A percentile compares a stretch with the other conserved stretches of the same genome.
phyloP scores from a whole-genome alignment of 2,329 filamentous ascomycete genomes.

The Cordyceps cicadae region DNA sequence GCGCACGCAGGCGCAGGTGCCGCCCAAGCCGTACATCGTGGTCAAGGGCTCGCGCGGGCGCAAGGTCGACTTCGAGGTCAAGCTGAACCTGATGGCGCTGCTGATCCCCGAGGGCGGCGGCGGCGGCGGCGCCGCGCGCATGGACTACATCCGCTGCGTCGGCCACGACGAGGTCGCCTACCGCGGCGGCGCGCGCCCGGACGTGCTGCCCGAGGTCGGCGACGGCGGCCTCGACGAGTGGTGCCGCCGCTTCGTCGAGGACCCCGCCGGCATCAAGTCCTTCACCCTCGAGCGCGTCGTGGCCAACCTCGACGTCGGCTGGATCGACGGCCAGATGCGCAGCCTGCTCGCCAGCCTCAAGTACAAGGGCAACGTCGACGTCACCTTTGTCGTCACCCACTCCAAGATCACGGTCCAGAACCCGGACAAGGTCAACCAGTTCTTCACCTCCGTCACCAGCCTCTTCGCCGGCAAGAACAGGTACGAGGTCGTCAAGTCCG shows the following conservation, averaged over 20 bases:
- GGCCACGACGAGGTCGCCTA: conserved; percentile 40
- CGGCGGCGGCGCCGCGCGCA: conserved; percentile 31
- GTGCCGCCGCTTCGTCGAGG: conserved; percentile 39
- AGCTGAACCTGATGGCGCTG: conserved; percentile 46
- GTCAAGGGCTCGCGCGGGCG: conserved; percentile 38
- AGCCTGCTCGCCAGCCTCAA: conserved; percentile 40
- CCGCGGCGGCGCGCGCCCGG: conserved; percentile 37
- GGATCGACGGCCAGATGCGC: conserved; percentile 47
- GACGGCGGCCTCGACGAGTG: conserved; percentile 40
- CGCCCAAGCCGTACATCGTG: conserved; percentile 46
- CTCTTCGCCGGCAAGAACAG: conserved; percentile 45
- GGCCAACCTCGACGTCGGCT: conserved; percentile 45
- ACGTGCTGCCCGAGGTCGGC: conserved; percentile 34
- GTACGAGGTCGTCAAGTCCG: conserved; percentile 47
- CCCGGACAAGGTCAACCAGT: conserved; percentile 44
- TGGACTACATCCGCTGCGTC: conserved; percentile 48
- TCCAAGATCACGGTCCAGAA: conserved; percentile 40
- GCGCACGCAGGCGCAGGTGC: conserved; percentile 40
- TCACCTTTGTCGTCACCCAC: conserved; percentile 44
- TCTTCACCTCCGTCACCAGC: conserved; percentile 43
- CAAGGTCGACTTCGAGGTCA: conserved; percentile 43
- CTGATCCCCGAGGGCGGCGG: conserved; percentile 39
- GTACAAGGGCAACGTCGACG: conserved; percentile 41
- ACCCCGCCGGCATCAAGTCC: conserved; percentile 35
- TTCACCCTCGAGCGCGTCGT: conserved; percentile 46